Evolutionary conservation across 768 basidiomycete species (phyloP).

Genomic region (Leccinellum luteum): DNA sequence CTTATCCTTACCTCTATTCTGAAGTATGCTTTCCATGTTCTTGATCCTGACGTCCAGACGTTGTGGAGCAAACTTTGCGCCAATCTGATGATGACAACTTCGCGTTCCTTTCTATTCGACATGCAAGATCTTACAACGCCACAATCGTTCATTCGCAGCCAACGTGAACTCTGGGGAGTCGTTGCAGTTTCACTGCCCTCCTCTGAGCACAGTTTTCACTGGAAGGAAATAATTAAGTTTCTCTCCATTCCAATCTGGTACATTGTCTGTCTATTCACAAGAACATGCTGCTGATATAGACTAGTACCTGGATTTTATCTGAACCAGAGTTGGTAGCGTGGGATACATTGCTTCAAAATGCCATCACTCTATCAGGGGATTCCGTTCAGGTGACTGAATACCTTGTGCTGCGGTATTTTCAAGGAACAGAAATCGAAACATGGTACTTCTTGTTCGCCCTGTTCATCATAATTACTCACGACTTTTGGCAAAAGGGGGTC

Average conservation of each 20-base stretch:
- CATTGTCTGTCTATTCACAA: constrained; percentile 3
- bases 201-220: constrained; percentile 26
- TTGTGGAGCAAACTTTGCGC: constrained; percentile 51
- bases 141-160: constrained; percentile 17
- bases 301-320: constrained; percentile 47
- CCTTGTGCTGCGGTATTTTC: constrained; percentile 14
- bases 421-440: constrained; percentile 13
- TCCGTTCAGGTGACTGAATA: constrained; percentile 9
- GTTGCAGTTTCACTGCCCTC: constrained; percentile 36
- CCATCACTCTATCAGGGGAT: constrained; percentile 23
- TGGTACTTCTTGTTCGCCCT: constrained; percentile 17
- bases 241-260: constrained; percentile 51
- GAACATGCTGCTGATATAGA: constrained; percentile 1
- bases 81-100: constrained; percentile 42
- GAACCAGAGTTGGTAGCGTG: constrained; percentile 42
- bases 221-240: constrained; percentile 44
- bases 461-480: constrained; percentile 7
- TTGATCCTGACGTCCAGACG: constrained; percentile 36
- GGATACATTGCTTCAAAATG: constrained; percentile 36
- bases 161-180: constrained; percentile 47
- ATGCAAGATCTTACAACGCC: constrained; percentile 29
- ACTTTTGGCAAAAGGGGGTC: constrained; percentile 22
- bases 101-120: constrained; percentile 39
- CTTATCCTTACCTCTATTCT: constrained; percentile 45
- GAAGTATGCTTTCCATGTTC: constrained; percentile 40